A percentile compares a stretch with the other conserved stretches of the same genome.
These are phyloP conservation scores for Fusarium globosum DNA, from an alignment of 2,329 filamentous ascomycete genomes.

Conservation along the genomic window DNA sequence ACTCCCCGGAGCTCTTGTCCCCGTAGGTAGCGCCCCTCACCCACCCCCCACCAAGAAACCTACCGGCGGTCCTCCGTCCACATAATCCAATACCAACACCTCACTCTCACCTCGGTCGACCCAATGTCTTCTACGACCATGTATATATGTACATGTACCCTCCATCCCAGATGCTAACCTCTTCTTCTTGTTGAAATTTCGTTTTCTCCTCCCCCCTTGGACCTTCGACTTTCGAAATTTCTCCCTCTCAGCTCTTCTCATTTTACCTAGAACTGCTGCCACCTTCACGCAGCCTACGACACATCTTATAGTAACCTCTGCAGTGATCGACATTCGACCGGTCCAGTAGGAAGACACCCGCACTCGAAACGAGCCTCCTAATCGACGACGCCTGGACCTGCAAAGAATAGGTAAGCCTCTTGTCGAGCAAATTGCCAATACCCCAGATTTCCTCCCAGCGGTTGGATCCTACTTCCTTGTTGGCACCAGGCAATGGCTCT, in stretches of 20 bases:
- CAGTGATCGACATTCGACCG: slow-evolving; percentile 31
- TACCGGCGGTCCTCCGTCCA: slow-evolving; percentile 32
- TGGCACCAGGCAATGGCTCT: neutral
- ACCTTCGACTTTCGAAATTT: neutral
- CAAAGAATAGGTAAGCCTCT: slow-evolving; percentile 29
- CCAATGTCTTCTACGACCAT: slow-evolving; percentile 10
- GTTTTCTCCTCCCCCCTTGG: slow-evolving; percentile 6
- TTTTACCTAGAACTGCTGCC: neutral
- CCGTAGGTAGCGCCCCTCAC: neutral
- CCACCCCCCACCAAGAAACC: slow-evolving; percentile 15
- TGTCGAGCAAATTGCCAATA: slow-evolving; percentile 1
- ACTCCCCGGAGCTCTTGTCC: slow-evolving; percentile 29
- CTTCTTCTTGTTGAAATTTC: slow-evolving; percentile 23
- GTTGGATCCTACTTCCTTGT: neutral
- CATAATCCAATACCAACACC: slow-evolving; percentile 16
- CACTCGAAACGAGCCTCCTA: slow-evolving; percentile 24
- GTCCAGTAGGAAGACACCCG: slow-evolving; percentile 7
- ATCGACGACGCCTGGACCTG: slow-evolving; percentile 5
- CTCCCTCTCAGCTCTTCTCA: neutral
- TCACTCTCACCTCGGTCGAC: neutral
- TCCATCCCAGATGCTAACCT: slow-evolving; percentile 20
- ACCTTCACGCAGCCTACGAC: neutral
- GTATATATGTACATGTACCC: slow-evolving; percentile 32
- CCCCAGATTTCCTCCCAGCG: slow-evolving; percentile 13
- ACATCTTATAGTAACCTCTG: slow-evolving; percentile 2